Base-by-base conservation (phyloP, 257 asterid species). In the Marsdenia floribunda region DNA sequence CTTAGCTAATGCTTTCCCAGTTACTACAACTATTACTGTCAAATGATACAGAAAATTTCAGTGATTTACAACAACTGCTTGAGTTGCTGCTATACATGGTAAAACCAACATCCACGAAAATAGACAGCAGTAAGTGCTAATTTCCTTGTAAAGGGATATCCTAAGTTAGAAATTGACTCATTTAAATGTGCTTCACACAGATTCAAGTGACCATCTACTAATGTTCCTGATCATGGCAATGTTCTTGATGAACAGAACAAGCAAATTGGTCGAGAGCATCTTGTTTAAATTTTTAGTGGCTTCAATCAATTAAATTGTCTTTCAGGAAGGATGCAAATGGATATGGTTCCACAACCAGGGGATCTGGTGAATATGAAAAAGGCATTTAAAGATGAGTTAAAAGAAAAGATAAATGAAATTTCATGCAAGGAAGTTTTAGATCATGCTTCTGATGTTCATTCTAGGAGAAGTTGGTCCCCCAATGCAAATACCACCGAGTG, bases 301-400 rank as follows among this genome's bases (percentile, higher is more conserved):
- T 73, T 14, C 40, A 18, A 6, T 42, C 7, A 42, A 13, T 77
- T 83, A 5, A 85, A 78, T 33, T 73, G 61, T 52, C 75, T 74
- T 67, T 75, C 80, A 37, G 85, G 81, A 72, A 82, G 83, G 71
- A 19, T 80, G 29, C 70, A 78, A 4, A 75, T 80, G 42, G 80
- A 78, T 72, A 80, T 53, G 37, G 52, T 49, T 75, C 82, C 82
- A 73, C 74, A 81, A 52, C 37, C 55, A 64, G 35, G 46, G 4
- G 80, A 67, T 74, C 77, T 76, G 13, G 26, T 26, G 37, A 63
- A 67, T 70, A 75, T 71, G 53, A 76, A 78, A 64, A 80, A 70
- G 59, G 59, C 46, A 18, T 75, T 74, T 12, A 35, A 55, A 72
- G 76, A 75, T 22, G 82, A 83, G 76, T 26, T 84, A 24, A 75